Percentiles rank a stretch among this genome's conserved stretches.
Evolutionary conservation across 106 monocot species (phyloP).

Genomic region (Dioscorea zingiberensis): DNA sequence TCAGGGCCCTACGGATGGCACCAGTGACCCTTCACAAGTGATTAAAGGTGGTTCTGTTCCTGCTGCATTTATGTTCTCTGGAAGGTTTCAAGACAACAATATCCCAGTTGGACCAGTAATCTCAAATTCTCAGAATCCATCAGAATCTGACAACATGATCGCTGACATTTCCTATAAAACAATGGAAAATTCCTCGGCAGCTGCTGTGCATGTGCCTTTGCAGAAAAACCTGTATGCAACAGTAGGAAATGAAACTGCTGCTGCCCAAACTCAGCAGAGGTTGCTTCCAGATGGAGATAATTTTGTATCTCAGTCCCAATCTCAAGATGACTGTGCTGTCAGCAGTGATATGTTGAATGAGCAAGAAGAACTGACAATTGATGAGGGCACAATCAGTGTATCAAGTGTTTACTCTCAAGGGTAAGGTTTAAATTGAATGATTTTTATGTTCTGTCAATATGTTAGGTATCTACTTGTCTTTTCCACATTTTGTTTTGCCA

Average conservation of each 20-base stretch:
- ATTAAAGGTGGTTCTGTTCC: slow-evolving; percentile 28
- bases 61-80: slow-evolving; percentile 37
- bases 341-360: slow-evolving; percentile 30
- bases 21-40: slow-evolving; percentile 37
- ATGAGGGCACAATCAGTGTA: slow-evolving; percentile 69
- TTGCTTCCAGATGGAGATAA: slow-evolving; percentile 36
- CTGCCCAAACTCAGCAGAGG: slow-evolving; percentile 19
- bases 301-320: slow-evolving; percentile 21
- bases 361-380: slow-evolving; percentile 63
- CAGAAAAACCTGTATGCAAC: slow-evolving; percentile 21
- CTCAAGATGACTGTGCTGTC: slow-evolving; percentile 34
- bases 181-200: slow-evolving; percentile 24
- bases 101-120: slow-evolving; percentile 26
- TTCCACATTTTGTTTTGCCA: too few relatives aligned
- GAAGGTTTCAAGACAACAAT: slow-evolving; percentile 26
- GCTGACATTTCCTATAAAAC: slow-evolving; percentile 30
- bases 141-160: slow-evolving; percentile 27
- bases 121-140: slow-evolving; percentile 20
- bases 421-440: slow-evolving; percentile 23
- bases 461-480: too few relatives aligned
- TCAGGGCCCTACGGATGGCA: slow-evolving; percentile 26
- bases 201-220: slow-evolving; percentile 12
- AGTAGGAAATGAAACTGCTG: slow-evolving; percentile 20
- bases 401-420: slow-evolving; percentile 81
- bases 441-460: too few relatives aligned